Percentiles rank a stretch among this genome's conserved stretches.
Evolutionary conservation across 148 eudicot species (phyloP).

Genomic region (Bassia scoparia): DNA sequence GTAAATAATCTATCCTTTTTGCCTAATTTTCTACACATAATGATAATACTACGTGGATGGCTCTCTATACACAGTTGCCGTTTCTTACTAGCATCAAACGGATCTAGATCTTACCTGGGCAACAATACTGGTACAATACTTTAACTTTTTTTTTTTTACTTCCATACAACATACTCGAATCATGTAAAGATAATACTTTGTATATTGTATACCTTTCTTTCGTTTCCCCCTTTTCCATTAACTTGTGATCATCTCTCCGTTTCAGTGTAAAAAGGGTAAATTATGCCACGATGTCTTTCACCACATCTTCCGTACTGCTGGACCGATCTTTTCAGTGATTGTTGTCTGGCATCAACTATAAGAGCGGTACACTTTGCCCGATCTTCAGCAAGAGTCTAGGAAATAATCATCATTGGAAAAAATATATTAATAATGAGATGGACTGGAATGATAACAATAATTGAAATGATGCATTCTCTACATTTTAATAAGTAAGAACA

Average conservation of each 20-base stretch:
- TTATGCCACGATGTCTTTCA: background rate
- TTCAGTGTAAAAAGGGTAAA: conserved; percentile 12
- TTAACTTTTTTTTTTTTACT: conserved; percentile 4
- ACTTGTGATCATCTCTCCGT: conserved; percentile 21
- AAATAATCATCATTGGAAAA: conserved; percentile 1
- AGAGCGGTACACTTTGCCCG: conserved; percentile 60
- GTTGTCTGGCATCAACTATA: conserved; percentile 25
- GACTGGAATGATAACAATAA: background rate
- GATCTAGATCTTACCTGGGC: conserved; percentile 32
- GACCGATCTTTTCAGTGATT: conserved; percentile 6
- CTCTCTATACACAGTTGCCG: conserved; percentile 26
- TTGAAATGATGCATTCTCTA: background rate
- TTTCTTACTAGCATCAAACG: conserved; percentile 26
- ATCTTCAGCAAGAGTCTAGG: conserved; percentile 55
- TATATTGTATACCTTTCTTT: background rate
- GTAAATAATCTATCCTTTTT: conserved; percentile 9
- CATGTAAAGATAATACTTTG: background rate
- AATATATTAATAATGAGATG: background rate
- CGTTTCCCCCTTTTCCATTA: background rate
- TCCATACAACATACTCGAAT: conserved; percentile 8
- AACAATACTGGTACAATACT: conserved; percentile 9
- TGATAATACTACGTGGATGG: conserved; percentile 25
- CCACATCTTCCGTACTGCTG: background rate
- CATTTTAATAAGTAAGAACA: too few relatives aligned
- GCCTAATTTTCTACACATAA: conserved; percentile 23